Evolutionary conservation across 2,329 filamentous ascomycete species (phyloP).

Genomic region (Curvularia sp.): DNA sequence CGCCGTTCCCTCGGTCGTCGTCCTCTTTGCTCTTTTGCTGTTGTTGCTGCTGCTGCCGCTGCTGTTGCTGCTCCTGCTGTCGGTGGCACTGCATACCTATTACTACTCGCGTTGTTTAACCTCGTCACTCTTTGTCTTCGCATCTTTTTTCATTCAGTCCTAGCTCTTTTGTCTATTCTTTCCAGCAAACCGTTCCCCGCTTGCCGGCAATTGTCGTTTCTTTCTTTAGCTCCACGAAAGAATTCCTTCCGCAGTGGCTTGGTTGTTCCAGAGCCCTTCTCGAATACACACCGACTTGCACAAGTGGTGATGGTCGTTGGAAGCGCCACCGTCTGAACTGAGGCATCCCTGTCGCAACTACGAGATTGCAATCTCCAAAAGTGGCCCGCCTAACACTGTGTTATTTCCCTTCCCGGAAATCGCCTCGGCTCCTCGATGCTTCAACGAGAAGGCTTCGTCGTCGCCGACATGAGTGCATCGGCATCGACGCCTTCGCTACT

Average conservation of each 20-base stretch:
- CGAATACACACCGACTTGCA: slow-evolving; percentile 9
- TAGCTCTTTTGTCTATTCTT: slow-evolving; percentile 19
- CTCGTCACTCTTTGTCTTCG: slow-evolving; percentile 34
- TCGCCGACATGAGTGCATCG: slow-evolving; percentile 42
- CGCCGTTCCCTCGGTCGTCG: slow-evolving; percentile 1
- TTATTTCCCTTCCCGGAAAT: slow-evolving; percentile 18
- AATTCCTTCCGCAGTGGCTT: slow-evolving; percentile 14
- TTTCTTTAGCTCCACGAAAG: neutral
- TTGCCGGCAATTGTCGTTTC: neutral
- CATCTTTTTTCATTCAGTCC: slow-evolving; percentile 11
- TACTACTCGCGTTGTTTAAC: slow-evolving; percentile 23
- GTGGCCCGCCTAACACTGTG: slow-evolving; percentile 26
- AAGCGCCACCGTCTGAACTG: slow-evolving; percentile 18
- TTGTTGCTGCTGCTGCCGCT: neutral
- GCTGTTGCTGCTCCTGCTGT: neutral
- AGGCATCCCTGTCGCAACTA: slow-evolving; percentile 34
- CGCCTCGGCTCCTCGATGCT: slow-evolving; percentile 40
- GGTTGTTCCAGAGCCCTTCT: slow-evolving; percentile 3
- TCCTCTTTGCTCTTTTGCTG: slow-evolving; percentile 10
- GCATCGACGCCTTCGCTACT: slow-evolving; percentile 29
- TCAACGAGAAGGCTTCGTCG: slow-evolving; percentile 40
- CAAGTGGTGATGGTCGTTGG: slow-evolving; percentile 29
- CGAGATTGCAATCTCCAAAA: slow-evolving; percentile 32
- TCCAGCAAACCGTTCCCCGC: neutral
- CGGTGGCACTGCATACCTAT: slow-evolving; percentile 20